Percentiles rank a stretch among this genome's conserved stretches.
These are phyloP conservation scores for Kazachstania sp. DNA, from an alignment of 1,139 yeast species.

Conservation along the genomic window DNA sequence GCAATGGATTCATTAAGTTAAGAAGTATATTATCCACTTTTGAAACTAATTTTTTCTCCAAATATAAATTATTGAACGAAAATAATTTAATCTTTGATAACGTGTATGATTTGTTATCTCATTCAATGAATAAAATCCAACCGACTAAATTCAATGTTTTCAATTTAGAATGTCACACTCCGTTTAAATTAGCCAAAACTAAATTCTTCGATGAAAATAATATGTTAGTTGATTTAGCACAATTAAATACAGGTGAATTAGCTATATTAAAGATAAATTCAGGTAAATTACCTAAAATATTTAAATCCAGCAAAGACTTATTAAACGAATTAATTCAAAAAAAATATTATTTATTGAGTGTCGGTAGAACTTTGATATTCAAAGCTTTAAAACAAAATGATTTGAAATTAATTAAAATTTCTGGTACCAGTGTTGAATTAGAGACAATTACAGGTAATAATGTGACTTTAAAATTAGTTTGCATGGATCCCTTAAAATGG, in stretches of 20 bases:
- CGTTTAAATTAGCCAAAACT: conserved; percentile 10
- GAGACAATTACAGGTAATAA: conserved; percentile 14
- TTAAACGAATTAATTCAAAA: conserved; percentile 9
- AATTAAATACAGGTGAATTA: conserved; percentile 22
- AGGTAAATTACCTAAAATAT: conserved; percentile 7
- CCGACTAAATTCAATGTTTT: conserved; percentile 13
- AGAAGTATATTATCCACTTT: conserved; percentile 3
- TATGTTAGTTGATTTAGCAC: conserved; percentile 27
- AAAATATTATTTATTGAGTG: conserved; percentile 7
- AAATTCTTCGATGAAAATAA: conserved; percentile 13
- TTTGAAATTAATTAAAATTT: conserved; percentile 12
- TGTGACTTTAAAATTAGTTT: conserved; percentile 10
- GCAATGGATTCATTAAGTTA: background rate
- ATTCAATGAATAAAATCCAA: conserved; percentile 6
- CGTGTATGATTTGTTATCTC: conserved; percentile 15
- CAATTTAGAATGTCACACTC: conserved; percentile 13
- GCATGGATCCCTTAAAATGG: conserved; percentile 17
- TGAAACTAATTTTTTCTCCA: conserved; percentile 10
- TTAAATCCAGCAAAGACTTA: conserved; percentile 6
- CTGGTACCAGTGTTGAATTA: conserved; percentile 10
- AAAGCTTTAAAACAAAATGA: conserved; percentile 31
- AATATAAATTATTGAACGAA: conserved; percentile 12
- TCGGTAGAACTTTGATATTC: conserved; percentile 33
- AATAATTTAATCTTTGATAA: conserved; percentile 10
- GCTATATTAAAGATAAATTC: conserved; percentile 32